These are phyloP conservation scores for Tarenaya hassleriana DNA, from an alignment of 345 rosid species.

Conservation along the genomic window DNA sequence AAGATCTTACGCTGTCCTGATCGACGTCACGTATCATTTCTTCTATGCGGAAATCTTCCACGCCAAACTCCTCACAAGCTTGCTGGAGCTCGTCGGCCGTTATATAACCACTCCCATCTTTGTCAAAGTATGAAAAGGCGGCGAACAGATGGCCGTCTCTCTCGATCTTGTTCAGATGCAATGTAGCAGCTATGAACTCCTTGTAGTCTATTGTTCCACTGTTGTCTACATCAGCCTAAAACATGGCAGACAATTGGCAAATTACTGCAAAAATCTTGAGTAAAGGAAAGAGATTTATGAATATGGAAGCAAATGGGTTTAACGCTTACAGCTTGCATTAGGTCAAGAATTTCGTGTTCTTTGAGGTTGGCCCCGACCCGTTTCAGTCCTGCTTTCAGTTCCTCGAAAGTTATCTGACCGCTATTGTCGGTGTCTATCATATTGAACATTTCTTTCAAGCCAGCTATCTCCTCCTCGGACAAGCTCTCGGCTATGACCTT, in stretches of 20 bases:
- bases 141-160: slow-evolving; percentile 69
- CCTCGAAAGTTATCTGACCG: slow-evolving; percentile 83
- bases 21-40: slow-evolving; percentile 79
- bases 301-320: neutral
- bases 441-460: slow-evolving; percentile 84
- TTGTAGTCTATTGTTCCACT: slow-evolving; percentile 80
- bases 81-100: slow-evolving; percentile 86
- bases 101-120: slow-evolving; percentile 80
- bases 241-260: no score
- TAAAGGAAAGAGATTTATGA: no score
- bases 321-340: slow-evolving; percentile 82
- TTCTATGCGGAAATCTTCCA: slow-evolving; percentile 61
- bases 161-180: slow-evolving; percentile 81
- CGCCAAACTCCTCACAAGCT: slow-evolving; percentile 79
- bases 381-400: slow-evolving; percentile 75
- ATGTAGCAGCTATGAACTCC: slow-evolving; percentile 82
- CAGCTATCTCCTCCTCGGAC: slow-evolving; percentile 91
- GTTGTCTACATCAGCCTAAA: slow-evolving; percentile 82
- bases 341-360: slow-evolving; percentile 81
- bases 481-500: slow-evolving; percentile 85
- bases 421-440: slow-evolving; percentile 81
- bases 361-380: slow-evolving; percentile 82
- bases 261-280: no score
- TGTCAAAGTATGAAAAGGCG: slow-evolving; percentile 81
- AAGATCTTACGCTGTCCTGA: slow-evolving; percentile 52